Percentiles rank a stretch among this genome's conserved stretches.
These are phyloP conservation scores for Hygrophorus russula DNA, from an alignment of 768 basidiomycete genomes.

Conservation along the genomic window DNA sequence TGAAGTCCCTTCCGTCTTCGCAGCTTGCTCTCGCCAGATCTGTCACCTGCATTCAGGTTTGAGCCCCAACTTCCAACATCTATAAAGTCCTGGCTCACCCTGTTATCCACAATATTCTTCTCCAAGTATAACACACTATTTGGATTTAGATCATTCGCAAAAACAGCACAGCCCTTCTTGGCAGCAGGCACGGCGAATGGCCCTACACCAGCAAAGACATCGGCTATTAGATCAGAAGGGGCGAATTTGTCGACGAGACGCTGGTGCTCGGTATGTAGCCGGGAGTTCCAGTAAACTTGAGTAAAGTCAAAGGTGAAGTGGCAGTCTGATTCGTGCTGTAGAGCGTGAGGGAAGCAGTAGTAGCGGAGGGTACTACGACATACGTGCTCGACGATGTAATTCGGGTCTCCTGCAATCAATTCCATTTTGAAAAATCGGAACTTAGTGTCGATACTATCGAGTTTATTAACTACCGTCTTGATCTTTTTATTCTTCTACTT, in stretches of 20 bases:
- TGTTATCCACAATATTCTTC: slow-evolving; percentile 66
- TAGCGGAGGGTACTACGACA: slow-evolving; percentile 14
- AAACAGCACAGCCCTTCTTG: slow-evolving; percentile 79
- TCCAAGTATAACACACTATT: slow-evolving; percentile 67
- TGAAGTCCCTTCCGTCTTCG: slow-evolving; percentile 83
- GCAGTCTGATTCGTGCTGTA: slow-evolving; percentile 75
- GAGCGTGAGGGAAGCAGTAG: neutral
- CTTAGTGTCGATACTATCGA: slow-evolving; percentile 71
- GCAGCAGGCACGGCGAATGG: slow-evolving; percentile 93
- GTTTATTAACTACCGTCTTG: slow-evolving; percentile 90
- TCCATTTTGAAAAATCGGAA: slow-evolving; percentile 98
- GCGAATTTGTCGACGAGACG: slow-evolving; percentile 69
- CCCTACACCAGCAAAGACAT: slow-evolving; percentile 96
- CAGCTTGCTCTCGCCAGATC: slow-evolving; percentile 61
- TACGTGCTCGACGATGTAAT: slow-evolving; percentile 84
- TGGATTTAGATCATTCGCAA: slow-evolving; percentile 94
- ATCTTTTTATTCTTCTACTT: slow-evolving; percentile 75
- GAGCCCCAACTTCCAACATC: neutral
- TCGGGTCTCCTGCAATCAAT: slow-evolving; percentile 79
- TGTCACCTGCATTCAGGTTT: slow-evolving; percentile 40
- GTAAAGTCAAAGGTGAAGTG: slow-evolving; percentile 90
- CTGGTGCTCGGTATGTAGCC: slow-evolving; percentile 84
- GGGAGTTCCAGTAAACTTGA: slow-evolving; percentile 96
- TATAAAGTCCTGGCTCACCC: slow-evolving; percentile 34
- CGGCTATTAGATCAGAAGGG: slow-evolving; percentile 72